Conservation (phyloP, 345 rosid genomes). For the Acer saccharum region DNA sequence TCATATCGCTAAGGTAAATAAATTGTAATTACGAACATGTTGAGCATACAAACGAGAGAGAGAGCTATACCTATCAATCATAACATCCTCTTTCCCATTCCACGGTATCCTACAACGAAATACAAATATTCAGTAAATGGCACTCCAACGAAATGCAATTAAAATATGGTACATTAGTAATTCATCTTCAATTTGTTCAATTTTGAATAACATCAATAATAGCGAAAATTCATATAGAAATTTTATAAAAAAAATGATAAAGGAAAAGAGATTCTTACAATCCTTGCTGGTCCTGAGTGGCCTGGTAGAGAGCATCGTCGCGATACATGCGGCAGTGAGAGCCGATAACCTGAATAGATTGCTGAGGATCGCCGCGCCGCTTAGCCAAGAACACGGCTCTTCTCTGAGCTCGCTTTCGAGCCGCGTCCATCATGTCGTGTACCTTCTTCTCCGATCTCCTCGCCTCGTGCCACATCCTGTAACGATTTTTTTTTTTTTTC, state of each 20-base stretch:
- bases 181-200: no score
- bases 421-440: slow-evolving; percentile 99
- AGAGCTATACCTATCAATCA: slow-evolving; percentile 72
- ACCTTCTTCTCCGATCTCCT: slow-evolving; percentile 97
- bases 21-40: background rate
- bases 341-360: slow-evolving; percentile 78
- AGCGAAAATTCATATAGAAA: background rate
- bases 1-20: background rate
- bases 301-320: slow-evolving; percentile 89
- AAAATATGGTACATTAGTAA: background rate
- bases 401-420: slow-evolving; percentile 94
- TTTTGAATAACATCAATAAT: background rate
- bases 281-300: slow-evolving; percentile 89
- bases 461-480: slow-evolving; percentile 98
- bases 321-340: slow-evolving; percentile 74
- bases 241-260: background rate
- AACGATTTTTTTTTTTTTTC: background rate
- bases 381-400: slow-evolving; percentile 86
- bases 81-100: slow-evolving; percentile 84
- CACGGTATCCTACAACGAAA: slow-evolving; percentile 69
- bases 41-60: background rate
- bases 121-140: background rate
- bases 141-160: background rate
- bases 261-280: slow-evolving; percentile 41
- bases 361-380: slow-evolving; percentile 95